Evolutionary conservation across 2,329 filamentous ascomycete genomes (phyloP), one percentile per base, ranked within the genome.

Genomic region (Fusarium nanum): DNA sequence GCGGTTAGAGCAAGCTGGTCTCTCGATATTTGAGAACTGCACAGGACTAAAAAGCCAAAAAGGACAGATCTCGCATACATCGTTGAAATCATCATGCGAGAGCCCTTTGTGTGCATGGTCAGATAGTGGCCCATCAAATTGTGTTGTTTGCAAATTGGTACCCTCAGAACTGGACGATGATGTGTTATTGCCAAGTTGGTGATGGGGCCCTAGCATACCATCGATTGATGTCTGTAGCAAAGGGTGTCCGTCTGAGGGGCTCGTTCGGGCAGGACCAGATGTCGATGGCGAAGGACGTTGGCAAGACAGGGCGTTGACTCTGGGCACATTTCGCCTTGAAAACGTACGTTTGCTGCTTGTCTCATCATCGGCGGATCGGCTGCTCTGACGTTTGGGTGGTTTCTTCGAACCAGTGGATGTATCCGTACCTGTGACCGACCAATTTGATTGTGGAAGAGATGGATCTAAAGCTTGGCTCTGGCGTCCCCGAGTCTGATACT

Each of bases 311-410:
- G 16, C 16, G 7, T 44, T 70, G 10, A 32, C 27, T 22, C 25
- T 52, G 13, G 54, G 46, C 16, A 52, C 57, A 9, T 53, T 59
- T 34, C 60, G 52, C 32, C 64, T 69, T 30, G 55, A 30, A 11
- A 54, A 53, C 25, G 47, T 44, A 23, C 52, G 56, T 46, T 54
- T 65, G 20, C 48, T 53, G 23, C 41, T 34, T n/a, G 52, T 25
- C 28, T 62, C 68, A 30, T 69, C 68, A 10, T 71, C 68, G 5
- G 48, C 56, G 22, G 56, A 64, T 34, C 68, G 59, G n/a, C 64
- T 70, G n/a, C 64, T 70, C 22, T 63, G 67, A 22, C 68, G 68
- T 40, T 71, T 70, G 20, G 59, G 67, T 25, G 50, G 44, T 18
- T 70, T 64, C 50, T 42, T 71, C 7, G 55, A 44, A 27, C 52